Evolutionary conservation across 805 yeast species (phyloP).

Genomic region (Starmerella powellii): DNA sequence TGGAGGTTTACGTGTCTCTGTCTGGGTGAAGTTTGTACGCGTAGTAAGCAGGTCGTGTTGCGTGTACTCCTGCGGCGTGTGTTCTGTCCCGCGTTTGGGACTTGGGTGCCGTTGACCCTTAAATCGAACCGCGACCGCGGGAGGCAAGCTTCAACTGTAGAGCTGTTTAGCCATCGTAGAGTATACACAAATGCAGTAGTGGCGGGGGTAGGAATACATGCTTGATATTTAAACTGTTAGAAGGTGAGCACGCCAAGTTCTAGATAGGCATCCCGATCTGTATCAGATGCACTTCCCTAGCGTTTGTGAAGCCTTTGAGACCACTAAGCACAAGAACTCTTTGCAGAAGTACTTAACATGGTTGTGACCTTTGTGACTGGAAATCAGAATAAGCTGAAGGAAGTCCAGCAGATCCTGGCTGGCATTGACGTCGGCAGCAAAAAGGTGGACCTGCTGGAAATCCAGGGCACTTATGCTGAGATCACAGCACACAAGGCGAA

Average conservation of each 20-base stretch:
- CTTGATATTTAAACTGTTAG: too few species aligned
- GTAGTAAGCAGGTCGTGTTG: conserved; percentile 3
- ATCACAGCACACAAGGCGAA: conserved; percentile 71
- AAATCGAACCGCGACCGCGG: background rate
- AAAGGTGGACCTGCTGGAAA: conserved; percentile 71
- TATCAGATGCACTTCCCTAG: too few species aligned
- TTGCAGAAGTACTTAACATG: too few species aligned
- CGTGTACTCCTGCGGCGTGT: background rate
- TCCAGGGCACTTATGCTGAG: conserved; percentile 77
- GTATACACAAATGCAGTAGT: too few species aligned
- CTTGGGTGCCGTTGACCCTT: background rate
- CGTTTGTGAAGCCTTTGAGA: too few species aligned
- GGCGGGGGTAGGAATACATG: too few species aligned
- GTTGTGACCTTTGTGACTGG: conserved; percentile 71
- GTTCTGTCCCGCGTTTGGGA: background rate
- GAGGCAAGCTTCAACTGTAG: too few species aligned
- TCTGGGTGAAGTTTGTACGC: conserved; percentile 1
- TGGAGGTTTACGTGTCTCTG: conserved; percentile 7
- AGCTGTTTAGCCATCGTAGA: too few species aligned
- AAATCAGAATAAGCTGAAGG: conserved; percentile 74
- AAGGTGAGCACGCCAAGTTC: too few species aligned
- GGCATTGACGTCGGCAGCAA: conserved; percentile 41
- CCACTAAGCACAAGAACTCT: too few species aligned
- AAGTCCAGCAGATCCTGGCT: conserved; percentile 60
- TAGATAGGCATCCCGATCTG: too few species aligned